These are phyloP conservation scores for Chlamydomonas sp. DNA, from an alignment of 139 green algal species.

Conservation along the genomic window DNA sequence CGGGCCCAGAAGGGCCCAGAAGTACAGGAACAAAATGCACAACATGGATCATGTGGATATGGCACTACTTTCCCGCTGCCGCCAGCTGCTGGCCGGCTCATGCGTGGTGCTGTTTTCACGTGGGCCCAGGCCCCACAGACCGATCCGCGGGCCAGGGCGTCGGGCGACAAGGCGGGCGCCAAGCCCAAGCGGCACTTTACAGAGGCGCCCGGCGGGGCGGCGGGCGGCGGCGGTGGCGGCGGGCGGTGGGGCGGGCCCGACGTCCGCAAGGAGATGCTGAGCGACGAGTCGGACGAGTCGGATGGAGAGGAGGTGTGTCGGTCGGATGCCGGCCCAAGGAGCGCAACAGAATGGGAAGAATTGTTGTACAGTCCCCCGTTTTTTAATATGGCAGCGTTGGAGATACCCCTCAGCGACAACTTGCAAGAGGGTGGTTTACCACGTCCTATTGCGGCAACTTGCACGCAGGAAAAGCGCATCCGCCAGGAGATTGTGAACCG, in stretches of 20 bases:
- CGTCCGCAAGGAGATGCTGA: background rate
- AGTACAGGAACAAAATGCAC: too few relatives aligned
- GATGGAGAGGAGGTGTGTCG: constrained; percentile 2
- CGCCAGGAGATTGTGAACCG: constrained; percentile 35
- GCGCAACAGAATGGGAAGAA: background rate
- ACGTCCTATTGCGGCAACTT: background rate
- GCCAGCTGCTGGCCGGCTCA: background rate
- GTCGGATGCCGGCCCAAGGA: background rate
- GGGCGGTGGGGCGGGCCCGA: background rate
- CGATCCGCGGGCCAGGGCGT: background rate
- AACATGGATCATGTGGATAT: background rate
- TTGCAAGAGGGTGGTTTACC: background rate
- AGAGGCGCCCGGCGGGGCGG: background rate
- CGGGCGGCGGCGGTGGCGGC: background rate
- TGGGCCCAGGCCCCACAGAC: background rate
- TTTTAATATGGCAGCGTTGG: background rate
- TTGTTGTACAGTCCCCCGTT: background rate
- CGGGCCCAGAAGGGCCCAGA: too few relatives aligned
- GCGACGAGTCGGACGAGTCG: constrained; percentile 20
- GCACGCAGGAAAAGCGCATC: background rate
- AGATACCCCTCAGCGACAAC: background rate
- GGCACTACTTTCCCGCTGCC: background rate
- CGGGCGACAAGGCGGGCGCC: background rate
- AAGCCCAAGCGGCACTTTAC: constrained; percentile 19
- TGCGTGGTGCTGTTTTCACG: background rate